phyloP scores from a whole-genome alignment of 441 rosid species.

The Adansonia madagascariensis region DNA sequence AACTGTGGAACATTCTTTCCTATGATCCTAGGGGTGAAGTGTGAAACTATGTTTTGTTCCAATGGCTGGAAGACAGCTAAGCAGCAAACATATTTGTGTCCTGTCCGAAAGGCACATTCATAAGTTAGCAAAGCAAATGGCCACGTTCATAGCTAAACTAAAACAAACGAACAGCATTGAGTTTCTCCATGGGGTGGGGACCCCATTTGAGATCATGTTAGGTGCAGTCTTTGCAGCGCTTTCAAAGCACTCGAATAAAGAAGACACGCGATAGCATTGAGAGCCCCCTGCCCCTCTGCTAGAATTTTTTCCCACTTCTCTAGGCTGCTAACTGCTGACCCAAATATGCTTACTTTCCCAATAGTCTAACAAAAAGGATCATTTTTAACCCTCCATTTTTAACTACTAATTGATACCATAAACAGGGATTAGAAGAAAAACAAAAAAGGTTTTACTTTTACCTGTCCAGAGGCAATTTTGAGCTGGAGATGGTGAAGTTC shows the following conservation, averaged over 20 bases:
- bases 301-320: slow-evolving; percentile 22
- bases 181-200: slow-evolving; percentile 4
- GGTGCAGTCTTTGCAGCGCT: slow-evolving; percentile 39
- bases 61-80: slow-evolving; percentile 18
- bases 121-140: not conserved
- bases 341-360: not conserved
- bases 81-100: not conserved
- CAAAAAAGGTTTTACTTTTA: slow-evolving; percentile 19
- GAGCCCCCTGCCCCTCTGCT: not conserved
- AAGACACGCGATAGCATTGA: slow-evolving; percentile 22
- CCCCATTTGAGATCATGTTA: slow-evolving; percentile 5
- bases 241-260: slow-evolving; percentile 28
- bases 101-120: not conserved
- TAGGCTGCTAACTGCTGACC: slow-evolving; percentile 11
- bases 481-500: slow-evolving; percentile 79
- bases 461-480: slow-evolving; percentile 78
- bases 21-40: not conserved
- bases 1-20: not conserved
- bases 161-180: not conserved
- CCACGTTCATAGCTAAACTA: not conserved
- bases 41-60: slow-evolving; percentile 13
- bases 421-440: not conserved
- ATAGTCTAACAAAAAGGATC: not conserved
- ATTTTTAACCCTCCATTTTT: not conserved
- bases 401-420: not conserved